Base-by-base conservation (phyloP, 345 rosid genomes). In the Cardamine occulta region DNA sequence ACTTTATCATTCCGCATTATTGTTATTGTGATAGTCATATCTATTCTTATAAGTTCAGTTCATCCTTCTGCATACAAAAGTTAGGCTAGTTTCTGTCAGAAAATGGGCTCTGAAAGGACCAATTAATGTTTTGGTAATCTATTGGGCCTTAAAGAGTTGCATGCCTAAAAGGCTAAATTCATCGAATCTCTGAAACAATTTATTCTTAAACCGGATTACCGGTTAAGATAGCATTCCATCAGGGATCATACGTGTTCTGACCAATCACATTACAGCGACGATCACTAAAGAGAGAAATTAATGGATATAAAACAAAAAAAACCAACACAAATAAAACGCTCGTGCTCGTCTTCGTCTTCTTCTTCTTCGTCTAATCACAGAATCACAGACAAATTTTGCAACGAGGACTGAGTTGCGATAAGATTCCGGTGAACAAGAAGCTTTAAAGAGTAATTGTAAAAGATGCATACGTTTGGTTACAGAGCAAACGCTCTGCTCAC, bases 401-500 rank as follows among this genome's bases (percentile, higher is more conserved):
- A 73, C 56, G 68, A 8, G 29, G 77, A 74, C 28, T 58, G 11
- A 71, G 55, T 54, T 57, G 12, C 8, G 40, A 59, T 9, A 29
- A 68, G 47, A 11, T 11, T 42, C 70, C 31, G 42, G 64, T 54
- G 70, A 63, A 14, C 61, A 8, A 1, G 6, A 48, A 35, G 1
- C 4, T 4, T 1, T 8, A 28, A 37, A 49, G 49, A 55, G 18
- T 11, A 19, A 28, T 52, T 29, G 39, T 40, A 7, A 62, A 70
- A 70, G 56, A 96, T 96, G 98, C 97, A 96, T 86, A 82, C 97
- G 2, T 93, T 89, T 71, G 87, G 91, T 59, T 91, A 88, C 89
- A 86, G 98, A 82, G 93, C 91, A 7, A 96, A 93, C 69, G 93
- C 96, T 39, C 80, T 96, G 81, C 81, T 96, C 26, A 96, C 99